A percentile compares a stretch with the other conserved stretches of the same genome.
These are phyloP conservation scores for Hortiboletus campestris DNA, from an alignment of 768 basidiomycete species.

Conservation along the genomic window DNA sequence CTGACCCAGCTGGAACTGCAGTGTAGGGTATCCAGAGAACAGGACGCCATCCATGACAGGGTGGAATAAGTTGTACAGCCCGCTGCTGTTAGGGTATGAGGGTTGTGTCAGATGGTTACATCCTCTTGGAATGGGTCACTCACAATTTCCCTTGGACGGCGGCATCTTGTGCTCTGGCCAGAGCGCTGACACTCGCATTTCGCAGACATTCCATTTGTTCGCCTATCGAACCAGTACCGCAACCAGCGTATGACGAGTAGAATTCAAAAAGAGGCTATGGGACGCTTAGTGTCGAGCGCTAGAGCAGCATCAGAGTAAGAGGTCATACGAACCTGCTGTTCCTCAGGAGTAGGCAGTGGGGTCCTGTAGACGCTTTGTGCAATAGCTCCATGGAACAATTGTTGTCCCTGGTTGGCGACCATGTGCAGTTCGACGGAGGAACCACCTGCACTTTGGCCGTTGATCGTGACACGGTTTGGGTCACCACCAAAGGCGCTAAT, in stretches of 20 bases:
- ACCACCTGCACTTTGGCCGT: slow-evolving; percentile 61
- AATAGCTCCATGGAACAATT: slow-evolving; percentile 54
- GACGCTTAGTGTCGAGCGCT: background rate
- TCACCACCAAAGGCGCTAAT: slow-evolving; percentile 42
- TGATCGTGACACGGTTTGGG: slow-evolving; percentile 43
- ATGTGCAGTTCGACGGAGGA: slow-evolving; percentile 59
- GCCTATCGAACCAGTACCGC: slow-evolving; percentile 36
- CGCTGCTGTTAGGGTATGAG: slow-evolving; percentile 28
- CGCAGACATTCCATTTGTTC: slow-evolving; percentile 48
- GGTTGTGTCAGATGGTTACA: background rate
- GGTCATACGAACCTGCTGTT: slow-evolving; percentile 45
- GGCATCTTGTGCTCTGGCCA: slow-evolving; percentile 55
- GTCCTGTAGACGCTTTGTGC: slow-evolving; percentile 60
- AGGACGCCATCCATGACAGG: slow-evolving; percentile 56
- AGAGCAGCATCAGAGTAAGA: background rate
- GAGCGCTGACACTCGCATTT: slow-evolving; percentile 46
- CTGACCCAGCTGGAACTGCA: slow-evolving; percentile 41
- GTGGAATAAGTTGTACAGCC: slow-evolving; percentile 46
- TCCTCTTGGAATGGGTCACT: slow-evolving; percentile 13
- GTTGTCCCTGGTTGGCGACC: slow-evolving; percentile 39
- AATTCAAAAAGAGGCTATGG: slow-evolving; percentile 51
- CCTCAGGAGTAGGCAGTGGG: slow-evolving; percentile 48
- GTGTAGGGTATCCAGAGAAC: slow-evolving; percentile 50
- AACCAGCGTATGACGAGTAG: slow-evolving; percentile 50
- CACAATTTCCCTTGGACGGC: slow-evolving; percentile 42